Evolutionary conservation across 2,329 filamentous ascomycete genomes (phyloP), one percentile per base, ranked within the genome.

Genomic region (Teratosphaeria nubilosa): DNA sequence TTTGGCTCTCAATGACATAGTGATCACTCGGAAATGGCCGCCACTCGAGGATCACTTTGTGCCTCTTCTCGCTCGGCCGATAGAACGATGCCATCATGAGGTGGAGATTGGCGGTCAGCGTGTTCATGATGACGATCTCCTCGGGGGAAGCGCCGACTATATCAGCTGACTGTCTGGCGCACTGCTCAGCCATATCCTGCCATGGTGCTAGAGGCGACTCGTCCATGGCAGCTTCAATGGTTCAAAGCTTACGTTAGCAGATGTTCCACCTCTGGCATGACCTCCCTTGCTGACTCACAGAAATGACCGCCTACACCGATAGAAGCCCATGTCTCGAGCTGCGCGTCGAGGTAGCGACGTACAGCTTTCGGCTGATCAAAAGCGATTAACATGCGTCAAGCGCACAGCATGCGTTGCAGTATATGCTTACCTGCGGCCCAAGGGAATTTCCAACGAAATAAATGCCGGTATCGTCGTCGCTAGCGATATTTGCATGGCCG

Each of bases 401-500:
- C 41, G 5, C 41, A 11, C n/a, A 20, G 9, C n/a, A 20, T n/a
- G n/a, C 16, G 16, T 2, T 48, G 41, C 5, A 16, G 10, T 22
- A 20, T 13, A 16, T 20, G 41, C 41, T 48, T 22, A 48, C 41
- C 41, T 48, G 41, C 5, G 91, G 82, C 32, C 91, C 91, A 1
- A 96, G 80, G 0, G 90, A 95, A 76, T 96, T 95, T 56, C 91
- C 91, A 64, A 90, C 91, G 65, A 96, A 85, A 73, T 96, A 96
- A 60, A 90, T 86, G 60, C 80, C 81, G 10, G 30, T 24, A 53
- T 77, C 75, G 25, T 78, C 75, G 22, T 65, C 58, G 24, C 32
- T 55, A 11, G 25, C 30, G 30, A 14, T 41, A 14, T 63, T 50
- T 3, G 50, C 57, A 41, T 64, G 56, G 14, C 34, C 53, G 30